phyloP scores from a whole-genome alignment of 202 grass and related monocot species.

The Saccharum hybrid region DNA sequence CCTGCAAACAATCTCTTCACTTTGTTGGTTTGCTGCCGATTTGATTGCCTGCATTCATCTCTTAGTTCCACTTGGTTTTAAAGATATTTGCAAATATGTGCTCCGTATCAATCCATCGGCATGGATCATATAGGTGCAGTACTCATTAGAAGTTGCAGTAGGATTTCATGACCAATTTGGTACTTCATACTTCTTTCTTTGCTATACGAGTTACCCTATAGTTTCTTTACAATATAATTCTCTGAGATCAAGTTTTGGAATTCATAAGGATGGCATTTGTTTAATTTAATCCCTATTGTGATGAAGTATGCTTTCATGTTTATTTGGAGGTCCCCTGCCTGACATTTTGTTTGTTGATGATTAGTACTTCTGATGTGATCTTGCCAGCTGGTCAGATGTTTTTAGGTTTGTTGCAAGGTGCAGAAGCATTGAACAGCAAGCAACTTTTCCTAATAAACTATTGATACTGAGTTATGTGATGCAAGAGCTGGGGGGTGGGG shows the following conservation, averaged over 20 bases:
- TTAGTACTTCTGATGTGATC: background rate
- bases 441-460: background rate
- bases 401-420: background rate
- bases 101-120: background rate
- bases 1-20: conserved; percentile 40
- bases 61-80: conserved; percentile 29
- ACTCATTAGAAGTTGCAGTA: conserved; percentile 9
- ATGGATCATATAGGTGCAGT: background rate
- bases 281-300: background rate
- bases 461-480: background rate
- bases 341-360: background rate
- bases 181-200: background rate
- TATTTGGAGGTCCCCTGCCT: background rate
- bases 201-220: background rate
- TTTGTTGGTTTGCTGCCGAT: conserved; percentile 45
- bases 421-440: background rate
- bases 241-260: background rate
- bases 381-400: conserved; percentile 1
- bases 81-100: background rate
- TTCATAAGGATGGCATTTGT: background rate
- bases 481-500: background rate
- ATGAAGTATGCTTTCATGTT: background rate
- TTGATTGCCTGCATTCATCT: conserved; percentile 34
- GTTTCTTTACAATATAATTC: background rate
- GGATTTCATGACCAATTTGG: conserved; percentile 6